Conservation (phyloP, 345 rosid species). For the Citrus maxima region DNA sequence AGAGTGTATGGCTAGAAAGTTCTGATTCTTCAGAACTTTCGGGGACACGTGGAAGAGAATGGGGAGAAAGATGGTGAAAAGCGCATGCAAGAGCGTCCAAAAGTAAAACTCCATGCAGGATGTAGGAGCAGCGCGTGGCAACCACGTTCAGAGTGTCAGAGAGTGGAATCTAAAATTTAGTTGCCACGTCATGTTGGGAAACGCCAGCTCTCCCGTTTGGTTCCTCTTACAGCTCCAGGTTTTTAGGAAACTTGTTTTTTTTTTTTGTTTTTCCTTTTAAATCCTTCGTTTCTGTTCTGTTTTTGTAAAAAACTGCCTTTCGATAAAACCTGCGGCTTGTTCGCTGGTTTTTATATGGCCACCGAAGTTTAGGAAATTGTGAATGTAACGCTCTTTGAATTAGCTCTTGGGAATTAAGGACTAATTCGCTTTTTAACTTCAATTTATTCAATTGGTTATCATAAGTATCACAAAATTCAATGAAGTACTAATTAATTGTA, state of each 20-base stretch:
- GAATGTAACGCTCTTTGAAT: not conserved
- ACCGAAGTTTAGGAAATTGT: not conserved
- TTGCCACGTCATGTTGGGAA: not conserved
- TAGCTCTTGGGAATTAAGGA: too few species aligned
- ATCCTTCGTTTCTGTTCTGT: too few species aligned
- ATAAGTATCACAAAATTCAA: too few species aligned
- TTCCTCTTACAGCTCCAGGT: conserved; percentile 1
- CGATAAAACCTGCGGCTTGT: conserved; percentile 7
- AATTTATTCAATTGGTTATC: too few species aligned
- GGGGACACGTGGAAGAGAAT: not conserved
- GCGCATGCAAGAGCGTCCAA: conserved; percentile 18
- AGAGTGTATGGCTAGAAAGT: not conserved
- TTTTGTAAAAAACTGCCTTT: not conserved
- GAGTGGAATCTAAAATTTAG: not conserved
- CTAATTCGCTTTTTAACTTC: too few species aligned
- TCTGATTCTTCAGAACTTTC: not conserved
- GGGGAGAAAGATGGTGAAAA: not conserved
- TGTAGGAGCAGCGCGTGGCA: conserved; percentile 29
- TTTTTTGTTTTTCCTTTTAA: too few species aligned
- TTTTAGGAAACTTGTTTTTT: conserved; percentile 9
- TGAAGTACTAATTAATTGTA: too few species aligned
- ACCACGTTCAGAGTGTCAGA: not conserved
- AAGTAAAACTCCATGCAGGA: conserved; percentile 14
- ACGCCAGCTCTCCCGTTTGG: not conserved
- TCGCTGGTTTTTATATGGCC: not conserved